Conservation (phyloP, 208 protist genomes). For the Phytomonas serpens region DNA sequence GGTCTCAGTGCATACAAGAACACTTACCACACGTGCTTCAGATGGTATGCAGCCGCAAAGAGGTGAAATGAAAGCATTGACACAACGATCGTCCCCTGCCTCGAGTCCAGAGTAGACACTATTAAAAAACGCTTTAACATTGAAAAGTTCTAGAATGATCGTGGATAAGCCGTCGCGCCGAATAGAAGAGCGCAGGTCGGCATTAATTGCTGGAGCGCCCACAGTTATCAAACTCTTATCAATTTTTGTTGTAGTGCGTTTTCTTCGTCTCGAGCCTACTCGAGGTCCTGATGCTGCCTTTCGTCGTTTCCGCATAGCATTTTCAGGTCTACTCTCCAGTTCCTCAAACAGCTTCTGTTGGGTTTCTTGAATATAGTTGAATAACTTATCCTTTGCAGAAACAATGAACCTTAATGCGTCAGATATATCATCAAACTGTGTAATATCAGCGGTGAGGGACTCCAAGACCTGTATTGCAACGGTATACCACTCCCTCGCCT, state of each 20-base stretch:
- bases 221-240: not conserved
- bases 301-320: not conserved
- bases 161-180: not conserved
- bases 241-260: not conserved
- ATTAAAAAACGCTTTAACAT: not conserved
- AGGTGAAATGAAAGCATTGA: not conserved
- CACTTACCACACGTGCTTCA: not conserved
- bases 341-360: not conserved
- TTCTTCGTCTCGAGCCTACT: not conserved
- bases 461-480: not conserved
- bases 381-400: not conserved
- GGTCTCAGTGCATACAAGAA: not conserved
- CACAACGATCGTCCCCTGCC: not conserved
- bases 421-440: not conserved
- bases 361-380: not conserved
- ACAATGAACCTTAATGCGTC: not conserved
- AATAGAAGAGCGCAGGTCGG: not conserved
- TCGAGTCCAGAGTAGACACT: not conserved
- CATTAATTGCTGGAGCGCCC: not conserved
- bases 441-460: not conserved
- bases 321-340: not conserved
- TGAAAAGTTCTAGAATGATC: not conserved
- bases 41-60: not conserved
- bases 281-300: not conserved
- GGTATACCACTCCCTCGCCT: not conserved